phyloP scores from a whole-genome alignment of 805 yeast species.

The Zygoascus bituminiphila region DNA sequence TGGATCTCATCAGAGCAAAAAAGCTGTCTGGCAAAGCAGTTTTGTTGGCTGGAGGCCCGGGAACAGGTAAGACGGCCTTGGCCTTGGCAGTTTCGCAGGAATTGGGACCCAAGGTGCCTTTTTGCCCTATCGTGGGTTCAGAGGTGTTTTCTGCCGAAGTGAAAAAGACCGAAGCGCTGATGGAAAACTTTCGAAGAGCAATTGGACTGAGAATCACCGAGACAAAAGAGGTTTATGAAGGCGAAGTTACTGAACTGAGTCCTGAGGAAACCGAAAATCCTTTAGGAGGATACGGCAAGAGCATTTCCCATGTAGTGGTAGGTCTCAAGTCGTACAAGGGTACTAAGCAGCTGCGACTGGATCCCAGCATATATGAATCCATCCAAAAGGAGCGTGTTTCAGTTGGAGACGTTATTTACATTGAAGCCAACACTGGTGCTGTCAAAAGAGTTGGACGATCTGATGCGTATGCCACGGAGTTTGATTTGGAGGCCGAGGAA shows the following conservation, averaged over 20 bases:
- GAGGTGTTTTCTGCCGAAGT: constrained; percentile 95
- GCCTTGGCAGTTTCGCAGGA: constrained; percentile 95
- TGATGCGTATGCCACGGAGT: constrained; percentile 98
- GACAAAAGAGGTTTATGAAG: constrained; percentile 95
- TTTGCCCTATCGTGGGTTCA: constrained; percentile 93
- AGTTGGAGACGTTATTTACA: constrained; percentile 94
- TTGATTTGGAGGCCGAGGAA: constrained; percentile 96
- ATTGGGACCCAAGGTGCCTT: constrained; percentile 94
- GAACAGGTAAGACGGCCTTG: constrained; percentile 96
- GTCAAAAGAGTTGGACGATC: constrained; percentile 96
- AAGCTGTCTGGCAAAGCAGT: constrained; percentile 96
- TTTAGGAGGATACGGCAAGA: constrained; percentile 94
- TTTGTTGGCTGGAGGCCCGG: constrained; percentile 93
- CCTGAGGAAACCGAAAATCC: constrained; percentile 97
- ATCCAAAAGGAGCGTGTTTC: constrained; percentile 91
- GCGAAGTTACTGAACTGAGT: constrained; percentile 91
- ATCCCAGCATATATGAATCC: constrained; percentile 87
- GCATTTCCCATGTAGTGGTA: constrained; percentile 87
- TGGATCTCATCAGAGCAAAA: constrained; percentile 84
- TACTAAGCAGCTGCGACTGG: constrained; percentile 79
- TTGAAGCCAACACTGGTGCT: constrained; percentile 96
- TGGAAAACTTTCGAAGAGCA: constrained; percentile 95
- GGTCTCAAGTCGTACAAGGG: constrained; percentile 91
- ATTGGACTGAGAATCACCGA: constrained; percentile 94
- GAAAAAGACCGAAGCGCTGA: constrained; percentile 89